These are phyloP conservation scores for Plasmodium berghei DNA, from an alignment of 169 alveolate genomes.

Conservation along the genomic window DNA sequence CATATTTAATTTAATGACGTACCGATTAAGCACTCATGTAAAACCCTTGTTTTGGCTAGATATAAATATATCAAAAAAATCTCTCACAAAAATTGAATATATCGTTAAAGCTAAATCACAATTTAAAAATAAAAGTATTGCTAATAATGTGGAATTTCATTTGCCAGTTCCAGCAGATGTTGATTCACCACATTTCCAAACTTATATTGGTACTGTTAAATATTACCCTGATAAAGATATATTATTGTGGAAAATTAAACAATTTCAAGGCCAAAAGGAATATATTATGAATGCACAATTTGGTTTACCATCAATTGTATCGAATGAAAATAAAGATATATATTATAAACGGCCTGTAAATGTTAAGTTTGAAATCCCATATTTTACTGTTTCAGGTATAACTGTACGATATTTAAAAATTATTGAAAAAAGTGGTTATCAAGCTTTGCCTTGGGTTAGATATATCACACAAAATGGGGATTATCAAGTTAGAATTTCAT, in stretches of 20 bases:
- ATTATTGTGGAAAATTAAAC: slow-evolving; percentile 96
- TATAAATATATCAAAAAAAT: slow-evolving; percentile 91
- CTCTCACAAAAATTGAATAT: slow-evolving; percentile 94
- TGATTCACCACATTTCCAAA: slow-evolving; percentile 94
- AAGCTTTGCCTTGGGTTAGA: slow-evolving; percentile 99
- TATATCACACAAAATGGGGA: slow-evolving; percentile 99
- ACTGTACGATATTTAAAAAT: slow-evolving; percentile 98
- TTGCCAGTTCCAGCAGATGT: slow-evolving; percentile 99
- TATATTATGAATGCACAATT: slow-evolving; percentile 96
- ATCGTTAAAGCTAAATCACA: slow-evolving; percentile 94
- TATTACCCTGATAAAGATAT: slow-evolving; percentile 97
- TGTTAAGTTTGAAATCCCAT: slow-evolving; percentile 99
- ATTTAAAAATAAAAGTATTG: slow-evolving; percentile 95
- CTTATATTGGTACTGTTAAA: slow-evolving; percentile 96
- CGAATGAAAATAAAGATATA: slow-evolving; percentile 92
- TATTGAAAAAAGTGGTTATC: slow-evolving; percentile 97
- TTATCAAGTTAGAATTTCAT: slow-evolving; percentile 97
- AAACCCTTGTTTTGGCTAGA: slow-evolving; percentile 98
- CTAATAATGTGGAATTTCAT: slow-evolving; percentile 96
- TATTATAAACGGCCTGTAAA: slow-evolving; percentile 95
- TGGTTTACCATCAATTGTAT: slow-evolving; percentile 96
- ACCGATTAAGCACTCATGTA: slow-evolving; percentile 95
- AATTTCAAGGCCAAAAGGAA: slow-evolving; percentile 99
- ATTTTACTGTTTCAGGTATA: slow-evolving; percentile 99
- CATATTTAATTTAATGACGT: slow-evolving; percentile 98